phyloP scores from a whole-genome alignment of 2,329 filamentous ascomycete species.

The Colletotrichum cereale region DNA sequence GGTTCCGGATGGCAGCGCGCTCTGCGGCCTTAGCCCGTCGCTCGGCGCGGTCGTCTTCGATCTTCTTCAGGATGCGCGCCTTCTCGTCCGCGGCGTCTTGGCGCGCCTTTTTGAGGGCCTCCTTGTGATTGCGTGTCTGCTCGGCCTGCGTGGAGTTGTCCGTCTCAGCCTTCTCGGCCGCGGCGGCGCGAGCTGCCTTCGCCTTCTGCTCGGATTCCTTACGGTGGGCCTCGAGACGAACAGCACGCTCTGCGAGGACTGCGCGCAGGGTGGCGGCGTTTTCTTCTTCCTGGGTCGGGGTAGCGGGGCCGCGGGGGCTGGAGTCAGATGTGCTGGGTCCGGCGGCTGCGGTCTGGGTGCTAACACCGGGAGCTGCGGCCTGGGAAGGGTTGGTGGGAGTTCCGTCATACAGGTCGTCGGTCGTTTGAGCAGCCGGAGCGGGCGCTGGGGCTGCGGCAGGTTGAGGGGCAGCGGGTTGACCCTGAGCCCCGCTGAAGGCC shows the following conservation, averaged over 20 bases:
- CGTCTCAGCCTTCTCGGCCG: constrained; percentile 59
- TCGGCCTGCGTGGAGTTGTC: constrained; percentile 46
- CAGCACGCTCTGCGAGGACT: constrained; percentile 64
- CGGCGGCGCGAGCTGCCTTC: constrained; percentile 63
- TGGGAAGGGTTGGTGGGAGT: constrained; percentile 14
- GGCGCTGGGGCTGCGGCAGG: constrained; percentile 7
- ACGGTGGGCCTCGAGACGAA: constrained; percentile 57
- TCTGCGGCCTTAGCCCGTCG: constrained; percentile 69
- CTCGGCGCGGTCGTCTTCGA: constrained; percentile 81
- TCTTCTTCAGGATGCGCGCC: constrained; percentile 77
- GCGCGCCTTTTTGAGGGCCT: constrained; percentile 72
- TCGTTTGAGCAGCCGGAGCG: not conserved
- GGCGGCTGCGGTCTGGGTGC: constrained; percentile 29
- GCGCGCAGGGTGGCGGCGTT: constrained; percentile 45
- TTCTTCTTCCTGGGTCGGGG: constrained; percentile 42
- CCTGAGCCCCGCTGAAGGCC: constrained; percentile 44
- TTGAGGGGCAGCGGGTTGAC: constrained; percentile 7
- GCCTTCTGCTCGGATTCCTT: constrained; percentile 60
- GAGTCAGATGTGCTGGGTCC: constrained; percentile 36
- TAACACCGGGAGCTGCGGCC: not conserved
- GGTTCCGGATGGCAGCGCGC: constrained; percentile 56
- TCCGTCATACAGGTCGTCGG: constrained; percentile 22
- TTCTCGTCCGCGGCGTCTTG: constrained; percentile 76
- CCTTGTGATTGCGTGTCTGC: constrained; percentile 61
- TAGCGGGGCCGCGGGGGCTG: constrained; percentile 46